Conservation (phyloP, 805 yeast species). For the Vanderwaltozyma polyspora region DNA sequence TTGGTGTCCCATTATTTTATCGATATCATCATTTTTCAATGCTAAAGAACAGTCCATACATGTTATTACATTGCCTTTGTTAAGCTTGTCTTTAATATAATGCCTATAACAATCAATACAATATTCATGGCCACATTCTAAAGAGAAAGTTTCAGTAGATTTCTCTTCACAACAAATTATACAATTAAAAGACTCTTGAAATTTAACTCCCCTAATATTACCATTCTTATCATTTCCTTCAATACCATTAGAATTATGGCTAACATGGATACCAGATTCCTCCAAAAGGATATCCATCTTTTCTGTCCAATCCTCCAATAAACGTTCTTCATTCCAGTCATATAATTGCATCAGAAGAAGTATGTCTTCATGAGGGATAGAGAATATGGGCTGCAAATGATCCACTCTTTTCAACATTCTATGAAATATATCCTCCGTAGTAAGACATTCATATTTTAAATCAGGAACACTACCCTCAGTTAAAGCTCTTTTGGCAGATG, state of each 20-base stretch:
- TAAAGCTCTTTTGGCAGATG: conserved; percentile 5
- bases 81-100: conserved; percentile 40
- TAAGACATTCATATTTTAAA: conserved; percentile 23
- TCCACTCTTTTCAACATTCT: conserved; percentile 20
- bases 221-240: neutral
- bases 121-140: conserved; percentile 60
- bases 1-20: conserved; percentile 30
- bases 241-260: neutral
- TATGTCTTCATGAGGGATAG: conserved; percentile 23
- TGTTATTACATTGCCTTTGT: conserved; percentile 36
- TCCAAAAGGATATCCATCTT: conserved; percentile 28
- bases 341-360: conserved; percentile 36
- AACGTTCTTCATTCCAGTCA: conserved; percentile 48
- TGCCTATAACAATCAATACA: conserved; percentile 59
- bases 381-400: conserved; percentile 21
- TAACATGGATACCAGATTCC: conserved; percentile 26
- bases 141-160: conserved; percentile 31
- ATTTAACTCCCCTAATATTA: neutral
- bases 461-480: conserved; percentile 16
- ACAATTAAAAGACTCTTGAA: conserved; percentile 35
- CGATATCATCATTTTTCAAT: conserved; percentile 29
- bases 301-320: conserved; percentile 45
- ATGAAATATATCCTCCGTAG: conserved; percentile 26
- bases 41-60: conserved; percentile 55
- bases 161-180: conserved; percentile 61